Conservation (phyloP, 2,329 filamentous ascomycete species). For the Trichoderma lentiforme region DNA sequence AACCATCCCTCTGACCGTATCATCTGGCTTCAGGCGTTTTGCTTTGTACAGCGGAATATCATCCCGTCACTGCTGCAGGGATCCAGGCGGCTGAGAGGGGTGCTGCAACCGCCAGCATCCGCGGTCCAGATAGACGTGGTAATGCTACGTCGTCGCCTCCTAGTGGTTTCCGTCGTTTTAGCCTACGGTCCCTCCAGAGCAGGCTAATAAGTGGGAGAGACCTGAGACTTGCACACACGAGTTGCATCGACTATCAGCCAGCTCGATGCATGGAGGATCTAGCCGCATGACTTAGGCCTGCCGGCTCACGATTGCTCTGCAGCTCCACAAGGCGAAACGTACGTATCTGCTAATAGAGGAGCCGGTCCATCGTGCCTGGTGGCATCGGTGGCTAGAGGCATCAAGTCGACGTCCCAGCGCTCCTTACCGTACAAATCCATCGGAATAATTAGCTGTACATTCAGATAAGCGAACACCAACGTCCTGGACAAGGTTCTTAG, state of each 20-base stretch:
- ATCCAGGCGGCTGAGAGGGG: slow-evolving; percentile 9
- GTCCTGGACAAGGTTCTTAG: slow-evolving; percentile 14
- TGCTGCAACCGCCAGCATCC: slow-evolving; percentile 5
- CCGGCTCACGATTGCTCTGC: background rate
- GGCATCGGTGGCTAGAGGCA: slow-evolving; percentile 2
- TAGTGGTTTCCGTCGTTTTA: background rate
- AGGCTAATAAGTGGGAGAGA: background rate
- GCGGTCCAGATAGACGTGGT: slow-evolving; percentile 2
- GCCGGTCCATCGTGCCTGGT: background rate
- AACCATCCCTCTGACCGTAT: background rate
- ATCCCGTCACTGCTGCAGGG: slow-evolving; percentile 7
- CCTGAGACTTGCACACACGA: background rate
- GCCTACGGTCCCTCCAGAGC: background rate
- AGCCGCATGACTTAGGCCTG: background rate
- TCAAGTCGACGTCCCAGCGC: slow-evolving; percentile 1
- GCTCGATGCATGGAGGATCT: slow-evolving; percentile 1
- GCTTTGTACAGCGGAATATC: background rate
- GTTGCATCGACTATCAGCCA: background rate
- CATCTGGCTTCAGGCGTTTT: background rate
- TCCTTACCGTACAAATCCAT: background rate
- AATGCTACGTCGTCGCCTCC: background rate
- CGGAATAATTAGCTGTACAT: slow-evolving; percentile 13
- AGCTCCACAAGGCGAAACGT: background rate
- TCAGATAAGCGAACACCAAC: slow-evolving; percentile 17
- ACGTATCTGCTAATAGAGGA: background rate